Conservation (phyloP, 441 rosid species). For the Biscutella laevigata region DNA sequence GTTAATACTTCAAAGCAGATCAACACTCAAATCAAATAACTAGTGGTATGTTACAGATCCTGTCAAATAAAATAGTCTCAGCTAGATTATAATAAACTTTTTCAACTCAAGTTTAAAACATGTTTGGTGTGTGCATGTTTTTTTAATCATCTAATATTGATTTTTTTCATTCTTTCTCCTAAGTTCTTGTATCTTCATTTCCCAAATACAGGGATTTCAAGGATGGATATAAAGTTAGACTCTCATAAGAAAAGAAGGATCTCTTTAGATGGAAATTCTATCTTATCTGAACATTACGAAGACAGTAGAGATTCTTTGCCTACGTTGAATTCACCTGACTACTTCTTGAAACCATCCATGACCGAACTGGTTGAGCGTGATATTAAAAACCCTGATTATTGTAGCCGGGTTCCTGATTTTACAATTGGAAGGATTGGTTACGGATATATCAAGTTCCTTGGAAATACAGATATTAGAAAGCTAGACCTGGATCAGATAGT, state of each 20-base stretch:
- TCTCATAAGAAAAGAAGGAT: conserved; percentile 47
- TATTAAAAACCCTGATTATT: conserved; percentile 52
- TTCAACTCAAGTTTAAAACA: too few species aligned
- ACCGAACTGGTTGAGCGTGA: conserved; percentile 45
- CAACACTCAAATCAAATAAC: too few species aligned
- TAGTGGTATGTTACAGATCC: too few species aligned
- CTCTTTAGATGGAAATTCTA: conserved; percentile 15
- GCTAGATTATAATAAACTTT: too few species aligned
- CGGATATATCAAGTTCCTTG: conserved; percentile 62
- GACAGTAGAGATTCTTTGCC: conserved; percentile 47
- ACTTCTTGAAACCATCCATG: conserved; percentile 59
- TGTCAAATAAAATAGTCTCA: too few species aligned
- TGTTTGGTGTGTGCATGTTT: neutral
- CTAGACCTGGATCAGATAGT: conserved; percentile 61
- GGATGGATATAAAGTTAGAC: conserved; percentile 21
- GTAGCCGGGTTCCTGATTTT: conserved; percentile 62
- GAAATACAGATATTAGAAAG: conserved; percentile 71
- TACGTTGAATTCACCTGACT: conserved; percentile 37
- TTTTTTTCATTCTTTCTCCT: neutral
- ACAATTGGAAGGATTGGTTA: conserved; percentile 67
- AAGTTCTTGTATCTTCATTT: neutral
- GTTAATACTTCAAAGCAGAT: too few species aligned
- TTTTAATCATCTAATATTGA: neutral
- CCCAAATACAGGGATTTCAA: conserved; percentile 31
- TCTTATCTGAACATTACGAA: conserved; percentile 15